Evolutionary conservation across 352 stramenopile genomes (phyloP).

Genomic region (Pythium pyrilobum): DNA sequence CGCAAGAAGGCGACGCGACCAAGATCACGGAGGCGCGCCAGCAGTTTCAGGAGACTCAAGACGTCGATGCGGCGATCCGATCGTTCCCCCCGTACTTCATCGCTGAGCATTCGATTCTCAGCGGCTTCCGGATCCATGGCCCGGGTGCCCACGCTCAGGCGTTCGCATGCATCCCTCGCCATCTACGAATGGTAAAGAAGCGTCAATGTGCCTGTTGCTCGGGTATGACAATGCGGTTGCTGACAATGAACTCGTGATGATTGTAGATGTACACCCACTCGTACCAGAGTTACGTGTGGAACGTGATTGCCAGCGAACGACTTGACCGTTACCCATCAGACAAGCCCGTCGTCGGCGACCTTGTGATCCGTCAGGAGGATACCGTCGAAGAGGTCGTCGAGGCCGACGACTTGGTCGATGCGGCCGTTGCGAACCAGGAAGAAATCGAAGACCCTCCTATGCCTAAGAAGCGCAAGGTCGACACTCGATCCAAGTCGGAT

Average conservation of each 20-base stretch:
- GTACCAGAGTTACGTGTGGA: conserved; percentile 97
- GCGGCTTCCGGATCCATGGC: conserved; percentile 57
- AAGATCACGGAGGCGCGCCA: conserved; percentile 68
- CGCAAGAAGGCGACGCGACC: conserved; percentile 68
- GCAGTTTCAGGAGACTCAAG: conserved; percentile 54
- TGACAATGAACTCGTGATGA: neutral
- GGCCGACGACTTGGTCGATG: conserved; percentile 2
- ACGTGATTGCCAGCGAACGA: conserved; percentile 87
- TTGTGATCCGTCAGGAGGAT: conserved; percentile 64
- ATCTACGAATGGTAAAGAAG: conserved; percentile 86
- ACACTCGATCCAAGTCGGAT: neutral
- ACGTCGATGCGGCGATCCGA: conserved; percentile 50
- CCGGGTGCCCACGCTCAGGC: conserved; percentile 49
- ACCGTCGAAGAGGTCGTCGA: conserved; percentile 2
- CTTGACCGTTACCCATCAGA: conserved; percentile 69
- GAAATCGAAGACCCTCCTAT: conserved; percentile 12
- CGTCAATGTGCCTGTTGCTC: neutral
- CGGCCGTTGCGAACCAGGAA: conserved; percentile 27
- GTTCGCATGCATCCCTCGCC: conserved; percentile 74
- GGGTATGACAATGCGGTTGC: neutral
- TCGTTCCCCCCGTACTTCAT: conserved; percentile 79
- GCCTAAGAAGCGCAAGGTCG: conserved; percentile 30
- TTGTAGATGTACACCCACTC: conserved; percentile 83
- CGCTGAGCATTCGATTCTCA: conserved; percentile 62
- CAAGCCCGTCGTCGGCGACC: conserved; percentile 84